Evolutionary conservation across 2,329 filamentous ascomycete species (phyloP), one percentile per base, ranked within the genome.

Genomic region (Samsoniella hepiali): DNA sequence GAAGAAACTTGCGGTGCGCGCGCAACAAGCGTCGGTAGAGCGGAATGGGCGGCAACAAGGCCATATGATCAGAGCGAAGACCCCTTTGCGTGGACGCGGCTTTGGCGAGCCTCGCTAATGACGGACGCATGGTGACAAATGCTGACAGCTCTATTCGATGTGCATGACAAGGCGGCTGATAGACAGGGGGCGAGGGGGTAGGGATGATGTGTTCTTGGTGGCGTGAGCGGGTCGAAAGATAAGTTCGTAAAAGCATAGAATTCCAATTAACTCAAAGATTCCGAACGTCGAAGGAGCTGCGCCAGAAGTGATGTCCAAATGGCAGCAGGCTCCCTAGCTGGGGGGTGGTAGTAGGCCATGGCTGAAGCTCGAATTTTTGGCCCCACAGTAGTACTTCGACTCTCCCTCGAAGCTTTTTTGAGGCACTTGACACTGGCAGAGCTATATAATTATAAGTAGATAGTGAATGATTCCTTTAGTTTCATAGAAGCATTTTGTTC

Each of bases 1-100:
- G 87, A 10, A 99, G 80, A 70, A 89, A 84, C 71, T 89, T 91
- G 68, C 95, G 86, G 77, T 99, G 95, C 4, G 91, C 88, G 67
- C 95, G 89, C 36, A 99, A 82, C 32, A 99, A 79, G 42, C 95
- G 88, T 65, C 95, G 86, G 79, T 98, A 99, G 9, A 99, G 84
- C 2, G 89, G 91, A 55, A 98, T 90, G 0, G 93, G 93, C 6
- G 93, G 93, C 45, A 97, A 83, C 13, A 97, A 84, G 47, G 91
- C 91, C 73, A 90, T 77, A 5, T 77, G 75, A 27, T 74, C 70
- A 10, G 77, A 77, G 1, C 71, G 69, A 32, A 81, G 69, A 40
- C 74, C 73, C 42, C 67, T 72, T 31, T 71, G 70, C 17, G 58
- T 64, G 32, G 71, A 64, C 64, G 72, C 65, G 40, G 78, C 76